A percentile compares a stretch with the other conserved stretches of the same genome.
Conservation (phyloP, 495 filamentous ascomycete species). For the Neurospora cerealis region DNA sequence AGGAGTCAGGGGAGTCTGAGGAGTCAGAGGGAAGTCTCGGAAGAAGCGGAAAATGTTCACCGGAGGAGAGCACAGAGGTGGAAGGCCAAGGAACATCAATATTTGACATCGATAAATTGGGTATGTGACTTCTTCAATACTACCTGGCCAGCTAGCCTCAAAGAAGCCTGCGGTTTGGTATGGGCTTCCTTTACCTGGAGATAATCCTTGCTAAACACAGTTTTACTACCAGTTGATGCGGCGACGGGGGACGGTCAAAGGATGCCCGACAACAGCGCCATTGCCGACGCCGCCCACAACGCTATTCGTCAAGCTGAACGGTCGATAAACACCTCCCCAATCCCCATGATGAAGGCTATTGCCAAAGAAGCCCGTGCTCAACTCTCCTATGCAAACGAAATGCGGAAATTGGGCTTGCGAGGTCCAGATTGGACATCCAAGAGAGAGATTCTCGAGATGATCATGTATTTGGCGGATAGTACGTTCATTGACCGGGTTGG, state of each 20-base stretch:
- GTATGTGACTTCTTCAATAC: neutral
- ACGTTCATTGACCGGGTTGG: neutral
- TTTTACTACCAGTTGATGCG: neutral
- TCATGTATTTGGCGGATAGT: neutral
- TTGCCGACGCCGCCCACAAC: neutral
- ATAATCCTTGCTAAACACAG: neutral
- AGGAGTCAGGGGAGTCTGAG: neutral
- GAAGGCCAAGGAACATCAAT: neutral
- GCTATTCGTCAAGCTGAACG: neutral
- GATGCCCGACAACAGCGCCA: neutral
- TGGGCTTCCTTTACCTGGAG: neutral
- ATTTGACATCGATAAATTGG: neutral
- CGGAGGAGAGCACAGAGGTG: neutral
- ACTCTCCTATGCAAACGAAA: neutral
- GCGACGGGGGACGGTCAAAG: neutral
- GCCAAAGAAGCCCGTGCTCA: neutral
- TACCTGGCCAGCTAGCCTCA: neutral
- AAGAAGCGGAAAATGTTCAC: neutral
- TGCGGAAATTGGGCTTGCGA: neutral
- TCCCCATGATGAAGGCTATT: neutral
- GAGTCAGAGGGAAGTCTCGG: neutral
- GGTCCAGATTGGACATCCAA: neutral
- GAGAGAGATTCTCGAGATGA: neutral
- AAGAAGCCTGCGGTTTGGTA: neutral
- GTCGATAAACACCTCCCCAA: neutral